Evolutionary conservation across 306 rosid species (phyloP).

Genomic region (Prosopis cineraria): DNA sequence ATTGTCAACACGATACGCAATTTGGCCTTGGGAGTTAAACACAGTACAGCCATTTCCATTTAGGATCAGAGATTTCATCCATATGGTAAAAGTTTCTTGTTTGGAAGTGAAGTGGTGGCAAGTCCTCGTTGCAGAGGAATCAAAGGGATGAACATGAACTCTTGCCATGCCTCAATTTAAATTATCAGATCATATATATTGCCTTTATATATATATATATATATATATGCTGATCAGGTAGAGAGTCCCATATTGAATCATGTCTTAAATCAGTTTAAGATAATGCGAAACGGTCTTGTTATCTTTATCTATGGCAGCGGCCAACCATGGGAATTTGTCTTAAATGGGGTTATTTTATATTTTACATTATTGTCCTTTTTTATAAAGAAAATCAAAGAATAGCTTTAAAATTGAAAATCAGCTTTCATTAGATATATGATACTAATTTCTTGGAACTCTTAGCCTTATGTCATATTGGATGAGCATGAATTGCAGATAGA

Average conservation of each 20-base stretch:
- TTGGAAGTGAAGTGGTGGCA: slow-evolving; percentile 48
- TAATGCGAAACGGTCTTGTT: slow-evolving; percentile 29
- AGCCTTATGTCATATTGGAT: slow-evolving; percentile 18
- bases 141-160: slow-evolving; percentile 59
- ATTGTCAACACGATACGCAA: slow-evolving; percentile 70
- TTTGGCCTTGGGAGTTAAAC: slow-evolving; percentile 64
- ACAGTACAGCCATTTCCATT: slow-evolving; percentile 73
- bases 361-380: neutral
- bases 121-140: slow-evolving; percentile 39
- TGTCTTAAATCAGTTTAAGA: slow-evolving; percentile 23
- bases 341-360: neutral
- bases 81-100: slow-evolving; percentile 71
- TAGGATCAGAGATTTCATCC: slow-evolving; percentile 77
- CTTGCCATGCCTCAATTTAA: slow-evolving; percentile 43
- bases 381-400: neutral
- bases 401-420: neutral
- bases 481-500: slow-evolving; percentile 24
- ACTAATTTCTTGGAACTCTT: slow-evolving; percentile 8
- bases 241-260: slow-evolving; percentile 36
- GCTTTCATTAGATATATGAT: neutral
- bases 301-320: slow-evolving; percentile 18
- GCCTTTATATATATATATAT: neutral
- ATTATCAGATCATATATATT: slow-evolving; percentile 7
- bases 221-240: slow-evolving; percentile 12
- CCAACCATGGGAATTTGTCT: slow-evolving; percentile 8